Base-by-base conservation (phyloP, 2,329 filamentous ascomycete species). In the Paecilomyces fulvus region DNA sequence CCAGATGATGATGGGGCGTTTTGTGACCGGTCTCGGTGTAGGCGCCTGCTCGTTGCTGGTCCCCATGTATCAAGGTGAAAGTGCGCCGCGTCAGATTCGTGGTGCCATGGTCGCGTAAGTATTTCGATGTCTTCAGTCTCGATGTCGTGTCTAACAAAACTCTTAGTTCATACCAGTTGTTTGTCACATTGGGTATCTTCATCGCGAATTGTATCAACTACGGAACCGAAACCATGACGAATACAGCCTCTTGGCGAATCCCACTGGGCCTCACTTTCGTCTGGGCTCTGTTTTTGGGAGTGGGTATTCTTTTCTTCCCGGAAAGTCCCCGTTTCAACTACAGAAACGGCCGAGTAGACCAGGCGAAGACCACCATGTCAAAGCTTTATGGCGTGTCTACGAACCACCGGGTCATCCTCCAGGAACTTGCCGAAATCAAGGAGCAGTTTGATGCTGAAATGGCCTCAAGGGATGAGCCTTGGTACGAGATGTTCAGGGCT, bases 301-400 rank as follows among this genome's bases (percentile, higher is more conserved):
- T 72, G 17, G 81, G 81, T 6, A 83, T 85, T 56, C 59, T 77
- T 6, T 75, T 82, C 62, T 77, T 84, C 59, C 77, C 77, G 0
- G 82, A 85, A 61, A 80, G 77, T 10, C 82, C 82, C 3, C 78
- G 82, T 2, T 83, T 78, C 72, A 80, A 81, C 48, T 84, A 82
- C 65, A 77, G 82, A n/a, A 67, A 78, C 37, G 80, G 79, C 33
- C 77, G 77, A n/a, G 70, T 75, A 20, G 79, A 83, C 1, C 67
- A 70, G 48, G 81, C 82, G 1, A 73, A 77, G 33, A 65, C 64
- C 8, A 83, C 80, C 0, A 76, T 85, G 37, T 71, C 80, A 0
- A 76, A 77, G 46, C 77, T 80, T 12, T 83, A 83, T 56, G 80
- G 81, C 2, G 71, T 83, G 1, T 70, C 78, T 0, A 71, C 75